A percentile compares a stretch with the other conserved stretches of the same genome.
phyloP scores from a whole-genome alignment of 345 rosid genomes.

The Camelina laxa region DNA sequence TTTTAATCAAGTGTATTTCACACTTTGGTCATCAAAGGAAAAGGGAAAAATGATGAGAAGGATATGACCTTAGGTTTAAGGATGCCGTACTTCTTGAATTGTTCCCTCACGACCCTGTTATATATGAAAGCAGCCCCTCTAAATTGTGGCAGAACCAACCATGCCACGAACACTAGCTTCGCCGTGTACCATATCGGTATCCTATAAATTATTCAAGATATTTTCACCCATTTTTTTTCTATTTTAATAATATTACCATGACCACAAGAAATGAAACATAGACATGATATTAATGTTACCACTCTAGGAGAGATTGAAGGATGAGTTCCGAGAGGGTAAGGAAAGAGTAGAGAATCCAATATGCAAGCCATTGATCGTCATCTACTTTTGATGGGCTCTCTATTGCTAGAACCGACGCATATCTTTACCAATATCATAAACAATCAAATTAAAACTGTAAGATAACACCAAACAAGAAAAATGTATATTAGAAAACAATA shows the following conservation, averaged over 20 bases:
- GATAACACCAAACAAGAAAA: background rate
- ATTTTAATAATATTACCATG: background rate
- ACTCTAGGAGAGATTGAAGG: constrained; percentile 66
- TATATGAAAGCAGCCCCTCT: constrained; percentile 85
- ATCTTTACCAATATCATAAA: constrained; percentile 44
- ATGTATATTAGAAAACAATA: constrained; percentile 4
- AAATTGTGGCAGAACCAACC: constrained; percentile 78
- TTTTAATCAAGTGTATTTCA: background rate
- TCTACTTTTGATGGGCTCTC: constrained; percentile 71
- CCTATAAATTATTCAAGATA: constrained; percentile 44
- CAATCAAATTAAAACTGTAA: background rate
- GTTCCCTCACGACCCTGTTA: constrained; percentile 59
- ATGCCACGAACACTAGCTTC: constrained; percentile 65
- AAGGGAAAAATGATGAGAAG: background rate
- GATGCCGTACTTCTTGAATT: constrained; percentile 51
- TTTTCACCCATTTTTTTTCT: background rate
- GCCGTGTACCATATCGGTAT: constrained; percentile 79
- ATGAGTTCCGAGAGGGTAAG: constrained; percentile 76
- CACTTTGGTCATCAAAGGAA: background rate
- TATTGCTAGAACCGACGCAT: constrained; percentile 78
- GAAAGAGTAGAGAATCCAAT: constrained; percentile 88
- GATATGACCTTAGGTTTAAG: constrained; percentile 26
- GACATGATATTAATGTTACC: constrained; percentile 45
- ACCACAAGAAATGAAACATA: background rate
- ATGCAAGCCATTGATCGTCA: constrained; percentile 94